Base-by-base conservation (phyloP, 164 flowering plant species). In the Tinospora cordifolia region DNA sequence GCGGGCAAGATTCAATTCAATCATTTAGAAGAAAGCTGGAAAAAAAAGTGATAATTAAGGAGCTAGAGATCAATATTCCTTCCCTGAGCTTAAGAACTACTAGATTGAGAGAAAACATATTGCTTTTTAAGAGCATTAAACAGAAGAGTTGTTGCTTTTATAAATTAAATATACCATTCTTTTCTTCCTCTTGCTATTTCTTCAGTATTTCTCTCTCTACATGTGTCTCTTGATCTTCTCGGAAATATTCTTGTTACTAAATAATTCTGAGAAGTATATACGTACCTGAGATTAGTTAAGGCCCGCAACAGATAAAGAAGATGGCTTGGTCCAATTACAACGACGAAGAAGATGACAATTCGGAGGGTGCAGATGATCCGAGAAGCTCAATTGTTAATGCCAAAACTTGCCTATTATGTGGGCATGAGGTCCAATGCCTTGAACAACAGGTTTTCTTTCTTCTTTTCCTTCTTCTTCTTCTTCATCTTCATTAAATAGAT, bases 291-390 rank as follows among this genome's bases (percentile, higher is more conserved):
- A 12, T 46, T 46, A 46, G 15, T 10, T 77, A 71, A 70, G 64
- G 77, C 70, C 41, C 64, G 46, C n/a, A 76, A 17, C 40, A 70
- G 36, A 30, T 30, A 30, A 30, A 21, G 73, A 78, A 80, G 27
- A 87, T 90, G 92, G 83, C 87, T 79, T 86, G 90, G 93, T 84
- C 86, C 70, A 86, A 81, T 73, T n/a, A n/a, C n/a, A 77, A 77
- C 63, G 34, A 77, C 9, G 72, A 71, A 6, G 83, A 80, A 19
- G 66, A 74, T 60, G 73, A 67, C 6, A 69, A 71, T 67, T 38
- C 25, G 14, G 36, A 30, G 36, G 36, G 36, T 30, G 4, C 36
- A 1, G 36, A 30, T 30, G 36, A 30, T 30, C 36, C 2, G 4
- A 30, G 36, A 30, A 30, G 4, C 36, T 30, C 36, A 30, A 66